Evolutionary conservation across 441 rosid genomes (phyloP), one percentile per base, ranked within the genome.

Genomic region (Raphanus hybrid): DNA sequence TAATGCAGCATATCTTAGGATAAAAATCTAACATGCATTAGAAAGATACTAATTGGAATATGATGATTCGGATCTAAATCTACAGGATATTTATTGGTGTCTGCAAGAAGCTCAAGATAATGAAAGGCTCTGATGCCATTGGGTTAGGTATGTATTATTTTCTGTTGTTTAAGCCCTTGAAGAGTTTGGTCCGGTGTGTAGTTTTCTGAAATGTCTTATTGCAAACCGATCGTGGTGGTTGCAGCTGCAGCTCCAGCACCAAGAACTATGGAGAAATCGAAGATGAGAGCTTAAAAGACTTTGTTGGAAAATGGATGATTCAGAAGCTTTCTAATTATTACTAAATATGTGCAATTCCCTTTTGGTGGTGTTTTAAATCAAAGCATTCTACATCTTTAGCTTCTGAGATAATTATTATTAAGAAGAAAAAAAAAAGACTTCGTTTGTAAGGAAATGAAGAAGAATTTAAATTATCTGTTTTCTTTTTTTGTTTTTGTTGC

Each of bases 41-140:
- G n/a, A 62, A 55, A 35, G 6, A 68, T 20, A 58, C 7, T 10
- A 20, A 23, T 10, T 52, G 16, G 23, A 29, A 59, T n/a, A 5
- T 77, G 18, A 43, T 29, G 6, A 0, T 5, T 27, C 32, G 39
- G 37, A 63, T 67, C 12, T 10, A 27, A 27, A 29, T 27, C 34
- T 29, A 29, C 34, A 93, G 97, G 84, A 89, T 93, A 92, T 93
- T 91, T 65, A 88, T 85, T 77, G 94, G 89, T 37, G 81, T 94
- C n/a, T 93, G 98, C 90, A 90, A 86, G 90, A 87, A 86, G 85
- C 84, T 93, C 76, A 93, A 90, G 86, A 93, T 93, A 72, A 93
- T 91, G 98, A 93, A 91, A 85, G 86, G 98, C 26, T 84, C 88
- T 57, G 97, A 93, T 87, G 97, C 97, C 23, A 93, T 91, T 80